A percentile compares a stretch with the other conserved stretches of the same genome.
These are phyloP conservation scores for Wickerhamomyces chaumierensis DNA, from an alignment of 805 yeast species.

Conservation along the genomic window DNA sequence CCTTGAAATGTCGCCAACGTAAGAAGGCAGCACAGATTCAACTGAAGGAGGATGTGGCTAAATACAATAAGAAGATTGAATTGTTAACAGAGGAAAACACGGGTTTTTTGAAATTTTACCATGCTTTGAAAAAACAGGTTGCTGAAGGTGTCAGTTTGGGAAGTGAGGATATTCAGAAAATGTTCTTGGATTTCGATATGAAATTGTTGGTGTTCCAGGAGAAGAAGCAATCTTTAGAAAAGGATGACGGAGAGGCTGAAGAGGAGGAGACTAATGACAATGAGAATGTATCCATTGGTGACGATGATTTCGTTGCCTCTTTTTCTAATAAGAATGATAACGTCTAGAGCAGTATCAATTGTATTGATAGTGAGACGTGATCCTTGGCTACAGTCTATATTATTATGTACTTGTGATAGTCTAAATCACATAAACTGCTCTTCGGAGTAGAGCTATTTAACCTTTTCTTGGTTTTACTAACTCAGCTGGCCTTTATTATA, in stretches of 20 bases:
- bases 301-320: too few species aligned
- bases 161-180: neutral
- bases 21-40: slow-evolving; percentile 60
- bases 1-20: slow-evolving; percentile 56
- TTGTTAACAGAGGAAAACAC: slow-evolving; percentile 24
- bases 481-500: too few species aligned
- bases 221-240: neutral
- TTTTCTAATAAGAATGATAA: too few species aligned
- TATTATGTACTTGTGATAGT: too few species aligned
- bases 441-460: too few species aligned
- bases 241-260: neutral
- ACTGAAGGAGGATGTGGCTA: slow-evolving; percentile 47
- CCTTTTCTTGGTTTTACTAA: too few species aligned
- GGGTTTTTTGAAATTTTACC: neutral
- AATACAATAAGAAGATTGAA: slow-evolving; percentile 32
- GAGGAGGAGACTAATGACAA: too few species aligned
- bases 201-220: neutral
- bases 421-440: too few species aligned
- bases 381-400: too few species aligned
- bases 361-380: too few species aligned
- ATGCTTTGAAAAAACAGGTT: neutral
- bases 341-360: too few species aligned
- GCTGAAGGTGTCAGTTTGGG: neutral
- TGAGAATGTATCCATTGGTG: too few species aligned
- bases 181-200: neutral